These are phyloP conservation scores for Allium cepa DNA, from an alignment of 106 monocot genomes.

Conservation along the genomic window DNA sequence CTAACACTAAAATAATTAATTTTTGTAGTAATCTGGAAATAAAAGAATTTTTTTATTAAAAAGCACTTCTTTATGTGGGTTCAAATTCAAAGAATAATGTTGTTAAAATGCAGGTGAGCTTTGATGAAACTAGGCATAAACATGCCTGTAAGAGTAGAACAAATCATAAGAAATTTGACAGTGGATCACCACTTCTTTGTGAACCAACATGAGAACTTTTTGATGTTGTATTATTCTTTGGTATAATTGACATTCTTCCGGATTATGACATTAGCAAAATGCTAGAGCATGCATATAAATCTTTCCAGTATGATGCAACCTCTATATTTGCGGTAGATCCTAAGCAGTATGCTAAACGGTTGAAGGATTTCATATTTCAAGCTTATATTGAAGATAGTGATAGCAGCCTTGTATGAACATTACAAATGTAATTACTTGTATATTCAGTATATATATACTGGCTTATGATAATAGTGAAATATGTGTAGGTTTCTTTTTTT, in stretches of 20 bases:
- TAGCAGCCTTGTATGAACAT: constrained; percentile 1
- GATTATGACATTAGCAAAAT: constrained; percentile 90
- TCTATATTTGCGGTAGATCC: constrained; percentile 89
- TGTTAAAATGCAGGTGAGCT: constrained; percentile 26
- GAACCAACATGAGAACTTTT: constrained; percentile 58
- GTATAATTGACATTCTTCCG: constrained; percentile 87
- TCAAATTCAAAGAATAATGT: background rate
- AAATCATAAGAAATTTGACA: constrained; percentile 25
- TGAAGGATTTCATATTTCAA: constrained; percentile 61
- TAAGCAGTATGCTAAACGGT: constrained; percentile 58
- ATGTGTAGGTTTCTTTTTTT: background rate
- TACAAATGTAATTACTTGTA: background rate
- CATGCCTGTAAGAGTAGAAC: constrained; percentile 71
- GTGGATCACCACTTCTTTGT: constrained; percentile 32
- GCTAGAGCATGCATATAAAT: constrained; percentile 84
- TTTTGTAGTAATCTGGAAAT: too few relatives aligned
- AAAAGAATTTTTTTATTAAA: too few relatives aligned
- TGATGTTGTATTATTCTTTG: constrained; percentile 67
- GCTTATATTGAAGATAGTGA: constrained; percentile 47
- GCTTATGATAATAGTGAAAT: background rate
- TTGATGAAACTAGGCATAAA: constrained; percentile 47
- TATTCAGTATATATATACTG: background rate
- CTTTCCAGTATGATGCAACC: constrained; percentile 71
- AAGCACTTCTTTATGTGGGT: background rate
- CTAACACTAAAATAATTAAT: too few relatives aligned